These are phyloP conservation scores for Cucurbita ficifolia DNA, from an alignment of 306 rosid genomes.

Conservation along the genomic window DNA sequence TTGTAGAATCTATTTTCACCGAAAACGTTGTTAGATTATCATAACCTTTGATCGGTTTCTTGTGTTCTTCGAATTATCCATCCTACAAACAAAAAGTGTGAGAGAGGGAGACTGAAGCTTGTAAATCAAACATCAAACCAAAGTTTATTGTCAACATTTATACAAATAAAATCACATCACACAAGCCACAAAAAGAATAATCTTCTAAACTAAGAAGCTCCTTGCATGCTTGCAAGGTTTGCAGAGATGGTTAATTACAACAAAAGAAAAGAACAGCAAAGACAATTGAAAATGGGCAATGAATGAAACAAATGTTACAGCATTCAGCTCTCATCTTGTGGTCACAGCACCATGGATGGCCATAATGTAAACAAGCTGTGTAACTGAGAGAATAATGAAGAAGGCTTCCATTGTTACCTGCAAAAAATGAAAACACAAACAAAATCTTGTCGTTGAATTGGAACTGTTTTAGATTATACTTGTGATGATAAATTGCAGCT, in stretches of 20 bases:
- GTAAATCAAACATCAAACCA: background rate
- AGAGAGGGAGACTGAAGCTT: background rate
- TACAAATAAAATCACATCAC: slow-evolving; percentile 19
- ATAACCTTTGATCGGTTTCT: background rate
- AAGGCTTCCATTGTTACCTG: slow-evolving; percentile 93
- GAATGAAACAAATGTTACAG: slow-evolving; percentile 1
- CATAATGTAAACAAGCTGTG: slow-evolving; percentile 68
- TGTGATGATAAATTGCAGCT: background rate
- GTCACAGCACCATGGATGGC: slow-evolving; percentile 42
- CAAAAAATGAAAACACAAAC: background rate
- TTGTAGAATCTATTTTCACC: background rate
- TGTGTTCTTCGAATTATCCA: background rate
- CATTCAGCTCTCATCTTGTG: slow-evolving; percentile 15
- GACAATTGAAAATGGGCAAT: background rate
- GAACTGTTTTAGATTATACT: background rate
- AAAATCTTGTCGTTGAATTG: background rate
- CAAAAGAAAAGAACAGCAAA: background rate
- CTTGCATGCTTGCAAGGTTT: background rate
- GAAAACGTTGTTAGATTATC: no score
- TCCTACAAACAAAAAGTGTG: background rate
- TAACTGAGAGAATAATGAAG: slow-evolving; percentile 72
- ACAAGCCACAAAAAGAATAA: slow-evolving; percentile 13
- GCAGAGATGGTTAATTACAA: background rate
- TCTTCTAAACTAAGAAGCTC: background rate
- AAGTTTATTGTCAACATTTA: slow-evolving; percentile 10